Evolutionary conservation across 1,139 yeast genomes (phyloP).

Genomic region (Geotrichum histeridarum): DNA sequence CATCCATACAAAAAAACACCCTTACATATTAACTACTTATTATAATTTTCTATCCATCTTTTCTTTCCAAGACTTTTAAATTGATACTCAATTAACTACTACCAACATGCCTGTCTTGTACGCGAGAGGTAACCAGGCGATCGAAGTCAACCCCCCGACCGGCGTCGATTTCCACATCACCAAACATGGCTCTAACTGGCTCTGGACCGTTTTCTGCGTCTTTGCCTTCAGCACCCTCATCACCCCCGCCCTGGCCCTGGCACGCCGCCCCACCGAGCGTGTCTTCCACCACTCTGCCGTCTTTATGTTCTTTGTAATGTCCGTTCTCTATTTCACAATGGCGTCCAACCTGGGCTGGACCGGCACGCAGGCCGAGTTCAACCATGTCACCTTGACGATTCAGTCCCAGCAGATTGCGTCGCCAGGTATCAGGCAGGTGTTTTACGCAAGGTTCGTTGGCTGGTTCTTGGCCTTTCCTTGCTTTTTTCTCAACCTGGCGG

Average conservation of each 20-base stretch:
- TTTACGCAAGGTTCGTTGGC: slow-evolving; percentile 60
- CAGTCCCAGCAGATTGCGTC: slow-evolving; percentile 29
- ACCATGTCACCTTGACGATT: slow-evolving; percentile 43
- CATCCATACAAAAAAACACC: too few relatives aligned
- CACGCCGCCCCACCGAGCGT: slow-evolving; percentile 41
- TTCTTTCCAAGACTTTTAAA: too few relatives aligned
- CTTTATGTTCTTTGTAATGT: slow-evolving; percentile 44
- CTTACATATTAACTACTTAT: too few relatives aligned
- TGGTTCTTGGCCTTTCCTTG: slow-evolving; percentile 64
- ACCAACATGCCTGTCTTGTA: not conserved
- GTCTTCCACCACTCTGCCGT: slow-evolving; percentile 47
- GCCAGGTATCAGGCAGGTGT: slow-evolving; percentile 54
- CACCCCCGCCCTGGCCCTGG: slow-evolving; percentile 39
- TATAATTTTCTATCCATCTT: too few relatives aligned
- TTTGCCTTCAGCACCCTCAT: slow-evolving; percentile 45
- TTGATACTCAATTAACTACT: not conserved
- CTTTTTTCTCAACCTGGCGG: slow-evolving; percentile 45
- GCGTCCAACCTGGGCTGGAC: slow-evolving; percentile 69
- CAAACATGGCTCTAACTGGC: slow-evolving; percentile 61
- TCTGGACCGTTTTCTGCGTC: slow-evolving; percentile 59
- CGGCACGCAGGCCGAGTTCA: slow-evolving; percentile 49
- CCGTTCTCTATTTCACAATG: slow-evolving; percentile 54
- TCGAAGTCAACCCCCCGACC: slow-evolving; percentile 44
- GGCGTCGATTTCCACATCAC: slow-evolving; percentile 51
- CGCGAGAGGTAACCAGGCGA: slow-evolving; percentile 44